Evolutionary conservation across 352 stramenopile species (phyloP).

Genomic region (Paralagenidium karlingii): DNA sequence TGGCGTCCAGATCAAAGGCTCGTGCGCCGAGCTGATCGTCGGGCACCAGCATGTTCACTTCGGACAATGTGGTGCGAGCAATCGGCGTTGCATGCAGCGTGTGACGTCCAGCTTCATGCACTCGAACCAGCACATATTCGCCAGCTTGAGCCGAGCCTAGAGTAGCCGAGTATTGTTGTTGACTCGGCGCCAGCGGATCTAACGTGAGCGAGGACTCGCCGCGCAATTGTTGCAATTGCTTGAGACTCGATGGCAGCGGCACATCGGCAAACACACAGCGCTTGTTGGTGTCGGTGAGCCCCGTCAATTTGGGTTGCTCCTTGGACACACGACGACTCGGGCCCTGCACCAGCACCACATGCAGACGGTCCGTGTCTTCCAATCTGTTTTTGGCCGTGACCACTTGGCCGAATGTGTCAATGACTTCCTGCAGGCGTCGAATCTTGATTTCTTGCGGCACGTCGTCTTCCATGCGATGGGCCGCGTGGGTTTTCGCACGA

Average conservation of each 20-base stretch:
- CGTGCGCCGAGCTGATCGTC: constrained; percentile 41
- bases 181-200: neutral
- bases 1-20: constrained; percentile 10
- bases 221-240: constrained; percentile 21
- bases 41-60: constrained; percentile 38
- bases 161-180: neutral
- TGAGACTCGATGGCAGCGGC: constrained; percentile 30
- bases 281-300: constrained; percentile 83
- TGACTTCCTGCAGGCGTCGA: constrained; percentile 92
- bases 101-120: constrained; percentile 68
- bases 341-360: constrained; percentile 95
- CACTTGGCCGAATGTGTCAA: constrained; percentile 87
- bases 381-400: constrained; percentile 85
- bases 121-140: constrained; percentile 76
- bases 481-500: constrained; percentile 92
- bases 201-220: constrained; percentile 26
- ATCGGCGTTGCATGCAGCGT: constrained; percentile 74
- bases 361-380: constrained; percentile 86
- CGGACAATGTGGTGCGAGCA: constrained; percentile 54
- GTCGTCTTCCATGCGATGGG: constrained; percentile 93
- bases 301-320: constrained; percentile 63
- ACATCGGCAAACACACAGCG: constrained; percentile 75
- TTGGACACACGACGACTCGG: constrained; percentile 69
- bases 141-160: constrained; percentile 8
- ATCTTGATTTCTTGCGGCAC: constrained; percentile 91